Conservation (phyloP, 352 stramenopile species). For the Globisporangium cylindrosporum region DNA sequence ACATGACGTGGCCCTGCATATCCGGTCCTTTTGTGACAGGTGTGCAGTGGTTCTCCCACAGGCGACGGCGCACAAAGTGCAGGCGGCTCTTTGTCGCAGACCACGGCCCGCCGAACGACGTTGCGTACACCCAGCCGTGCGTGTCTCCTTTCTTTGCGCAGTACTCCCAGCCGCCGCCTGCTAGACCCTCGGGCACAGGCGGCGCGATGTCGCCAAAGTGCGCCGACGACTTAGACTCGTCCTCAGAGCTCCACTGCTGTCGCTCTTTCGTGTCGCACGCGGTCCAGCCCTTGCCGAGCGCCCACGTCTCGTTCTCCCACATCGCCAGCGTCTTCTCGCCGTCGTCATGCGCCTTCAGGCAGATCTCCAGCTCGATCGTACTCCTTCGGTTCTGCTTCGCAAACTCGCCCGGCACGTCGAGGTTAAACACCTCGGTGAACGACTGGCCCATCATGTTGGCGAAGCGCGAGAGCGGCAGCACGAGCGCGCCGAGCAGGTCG, state of each 20-base stretch:
- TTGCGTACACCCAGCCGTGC: conserved; percentile 67
- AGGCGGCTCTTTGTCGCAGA: conserved; percentile 44
- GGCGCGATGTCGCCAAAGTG: conserved; percentile 47
- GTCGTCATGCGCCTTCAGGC: conserved; percentile 33
- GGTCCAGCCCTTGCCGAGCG: conserved; percentile 41
- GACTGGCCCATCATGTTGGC: conserved; percentile 35
- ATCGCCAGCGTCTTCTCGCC: conserved; percentile 38
- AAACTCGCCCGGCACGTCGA: conserved; percentile 46
- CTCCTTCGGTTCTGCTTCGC: conserved; percentile 39
- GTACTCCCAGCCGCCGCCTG: conserved; percentile 51
- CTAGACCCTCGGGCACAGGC: conserved; percentile 31
- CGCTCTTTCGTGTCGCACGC: conserved; percentile 42
- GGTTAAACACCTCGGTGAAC: conserved; percentile 46
- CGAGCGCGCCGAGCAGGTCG: conserved; percentile 57
- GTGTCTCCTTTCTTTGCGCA: conserved; percentile 42
- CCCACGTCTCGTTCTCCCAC: conserved; percentile 73
- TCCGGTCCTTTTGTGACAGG: conserved; percentile 12
- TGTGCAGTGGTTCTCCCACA: conserved; percentile 71
- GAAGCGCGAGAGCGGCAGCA: conserved; percentile 52
- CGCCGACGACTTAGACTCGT: conserved; percentile 41
- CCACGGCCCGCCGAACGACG: conserved; percentile 59
- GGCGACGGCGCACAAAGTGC: conserved; percentile 58
- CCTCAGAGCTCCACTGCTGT: conserved; percentile 51
- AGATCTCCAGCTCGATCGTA: conserved; percentile 58
- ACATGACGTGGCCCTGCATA: conserved; percentile 26